These are phyloP conservation scores for Monosporozyma siamensis DNA, from an alignment of 805 yeast species.

Conservation along the genomic window DNA sequence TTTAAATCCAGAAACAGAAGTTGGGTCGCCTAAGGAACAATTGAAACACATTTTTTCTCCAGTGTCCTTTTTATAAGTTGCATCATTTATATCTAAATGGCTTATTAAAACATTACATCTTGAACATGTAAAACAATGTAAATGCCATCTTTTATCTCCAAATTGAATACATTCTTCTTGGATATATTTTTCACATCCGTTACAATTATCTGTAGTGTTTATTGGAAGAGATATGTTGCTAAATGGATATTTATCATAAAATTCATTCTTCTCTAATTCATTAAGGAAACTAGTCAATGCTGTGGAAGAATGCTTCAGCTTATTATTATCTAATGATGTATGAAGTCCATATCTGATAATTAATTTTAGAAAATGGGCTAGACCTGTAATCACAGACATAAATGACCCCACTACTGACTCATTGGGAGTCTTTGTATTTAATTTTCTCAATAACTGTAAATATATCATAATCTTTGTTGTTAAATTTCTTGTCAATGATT, in stretches of 20 bases:
- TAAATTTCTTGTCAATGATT: slow-evolving; percentile 57
- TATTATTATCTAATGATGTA: slow-evolving; percentile 63
- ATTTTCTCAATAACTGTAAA: slow-evolving; percentile 70
- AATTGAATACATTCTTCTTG: slow-evolving; percentile 72
- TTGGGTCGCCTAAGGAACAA: slow-evolving; percentile 48
- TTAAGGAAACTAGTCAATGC: slow-evolving; percentile 58
- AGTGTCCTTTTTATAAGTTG: slow-evolving; percentile 33
- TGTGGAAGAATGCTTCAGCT: slow-evolving; percentile 43
- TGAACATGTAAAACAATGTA: slow-evolving; percentile 59
- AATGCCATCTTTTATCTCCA: slow-evolving; percentile 71
- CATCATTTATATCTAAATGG: slow-evolving; percentile 35
- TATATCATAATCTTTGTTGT: slow-evolving; percentile 87
- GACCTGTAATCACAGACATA: slow-evolving; percentile 73
- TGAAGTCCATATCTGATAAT: slow-evolving; percentile 72
- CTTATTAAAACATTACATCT: slow-evolving; percentile 41
- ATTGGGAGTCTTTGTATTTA: slow-evolving; percentile 29
- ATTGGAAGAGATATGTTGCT: slow-evolving; percentile 39
- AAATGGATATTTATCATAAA: slow-evolving; percentile 30
- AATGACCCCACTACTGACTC: slow-evolving; percentile 44
- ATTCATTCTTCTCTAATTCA: slow-evolving; percentile 41
- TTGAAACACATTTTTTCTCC: slow-evolving; percentile 41
- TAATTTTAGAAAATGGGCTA: slow-evolving; percentile 87
- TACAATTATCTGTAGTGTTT: slow-evolving; percentile 70
- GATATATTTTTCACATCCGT: slow-evolving; percentile 59
- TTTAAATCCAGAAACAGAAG: slow-evolving; percentile 46